These are phyloP conservation scores for Ceratobasidium sp. DNA, from an alignment of 1,284 basidiomycete genomes.

Conservation along the genomic window DNA sequence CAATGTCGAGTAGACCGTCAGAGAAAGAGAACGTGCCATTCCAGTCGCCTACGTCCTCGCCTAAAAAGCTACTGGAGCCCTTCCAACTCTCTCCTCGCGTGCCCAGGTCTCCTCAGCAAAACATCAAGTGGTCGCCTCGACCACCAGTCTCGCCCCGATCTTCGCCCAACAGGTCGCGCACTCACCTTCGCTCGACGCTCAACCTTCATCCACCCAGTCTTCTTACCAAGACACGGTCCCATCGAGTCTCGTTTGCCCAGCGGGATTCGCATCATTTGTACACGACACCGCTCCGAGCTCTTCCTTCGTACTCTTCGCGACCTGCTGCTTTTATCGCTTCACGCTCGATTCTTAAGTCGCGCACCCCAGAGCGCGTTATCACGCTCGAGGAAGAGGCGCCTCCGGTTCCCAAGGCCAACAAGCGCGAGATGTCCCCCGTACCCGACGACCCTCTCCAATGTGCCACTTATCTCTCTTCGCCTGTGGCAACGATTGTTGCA, in stretches of 20 bases:
- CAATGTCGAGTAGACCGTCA: constrained; percentile 32
- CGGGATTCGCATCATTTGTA: constrained; percentile 28
- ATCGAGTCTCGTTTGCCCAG: constrained; percentile 27
- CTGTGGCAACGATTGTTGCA: constrained; percentile 65
- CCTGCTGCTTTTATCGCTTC: constrained; percentile 6
- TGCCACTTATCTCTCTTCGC: constrained; percentile 65
- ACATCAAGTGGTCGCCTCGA: constrained; percentile 12
- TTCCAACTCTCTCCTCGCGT: constrained; percentile 15
- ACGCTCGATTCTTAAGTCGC: constrained; percentile 69
- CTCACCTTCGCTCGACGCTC: constrained; percentile 8
- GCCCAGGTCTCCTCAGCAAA: constrained; percentile 9
- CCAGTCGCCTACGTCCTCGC: constrained; percentile 17
- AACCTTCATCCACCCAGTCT: constrained; percentile 30
- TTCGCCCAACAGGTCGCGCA: constrained; percentile 9
- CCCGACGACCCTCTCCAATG: constrained; percentile 70
- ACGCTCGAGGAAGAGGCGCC: background rate
- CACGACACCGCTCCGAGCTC: constrained; percentile 21
- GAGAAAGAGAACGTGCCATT: constrained; percentile 35
- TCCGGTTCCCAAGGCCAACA: constrained; percentile 50
- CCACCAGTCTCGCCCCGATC: constrained; percentile 22
- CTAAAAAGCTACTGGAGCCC: constrained; percentile 14
- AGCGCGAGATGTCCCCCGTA: constrained; percentile 72
- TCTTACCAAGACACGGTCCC: constrained; percentile 12
- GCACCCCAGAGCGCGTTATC: constrained; percentile 45
- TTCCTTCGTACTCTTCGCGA: constrained; percentile 16